phyloP scores from a whole-genome alignment of 768 basidiomycete genomes.

The Mycena polygramma region DNA sequence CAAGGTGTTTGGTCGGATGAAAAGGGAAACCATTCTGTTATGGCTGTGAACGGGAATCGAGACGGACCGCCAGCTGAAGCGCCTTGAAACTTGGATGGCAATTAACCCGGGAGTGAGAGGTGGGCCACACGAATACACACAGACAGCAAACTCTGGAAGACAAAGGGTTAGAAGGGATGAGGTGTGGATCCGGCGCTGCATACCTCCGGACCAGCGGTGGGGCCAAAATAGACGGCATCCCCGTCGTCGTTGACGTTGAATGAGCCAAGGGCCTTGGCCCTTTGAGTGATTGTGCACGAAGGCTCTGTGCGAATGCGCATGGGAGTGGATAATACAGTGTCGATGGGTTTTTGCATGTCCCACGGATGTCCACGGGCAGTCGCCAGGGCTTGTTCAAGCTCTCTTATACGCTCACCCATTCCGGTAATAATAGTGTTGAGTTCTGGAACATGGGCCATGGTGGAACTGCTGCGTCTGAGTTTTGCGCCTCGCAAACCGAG shows the following conservation, averaged over 20 bases:
- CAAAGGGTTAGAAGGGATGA: neutral
- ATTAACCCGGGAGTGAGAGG: neutral
- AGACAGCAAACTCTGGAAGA: constrained; percentile 19
- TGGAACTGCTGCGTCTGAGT: constrained; percentile 44
- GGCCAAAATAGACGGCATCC: constrained; percentile 64
- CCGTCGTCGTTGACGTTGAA: constrained; percentile 57
- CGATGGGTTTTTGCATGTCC: constrained; percentile 3
- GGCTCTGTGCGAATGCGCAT: neutral
- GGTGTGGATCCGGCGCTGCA: too few relatives aligned
- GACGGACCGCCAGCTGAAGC: neutral
- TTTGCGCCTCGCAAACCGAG: constrained; percentile 13
- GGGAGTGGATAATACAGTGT: neutral
- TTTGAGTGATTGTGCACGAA: constrained; percentile 28
- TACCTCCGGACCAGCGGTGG: constrained; percentile 63
- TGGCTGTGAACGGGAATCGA: constrained; percentile 1
- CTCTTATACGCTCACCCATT: constrained; percentile 58
- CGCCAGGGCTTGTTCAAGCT: constrained; percentile 57
- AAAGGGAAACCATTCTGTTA: constrained; percentile 46
- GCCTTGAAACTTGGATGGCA: constrained; percentile 23
- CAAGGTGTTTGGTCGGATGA: constrained; percentile 31
- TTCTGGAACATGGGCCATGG: constrained; percentile 54
- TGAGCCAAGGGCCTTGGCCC: constrained; percentile 57
- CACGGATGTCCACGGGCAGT: constrained; percentile 22
- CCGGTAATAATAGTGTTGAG: constrained; percentile 51
- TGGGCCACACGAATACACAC: neutral